Evolutionary conservation across 1,139 yeast genomes (phyloP).

Genomic region (Suhomyces maxii): DNA sequence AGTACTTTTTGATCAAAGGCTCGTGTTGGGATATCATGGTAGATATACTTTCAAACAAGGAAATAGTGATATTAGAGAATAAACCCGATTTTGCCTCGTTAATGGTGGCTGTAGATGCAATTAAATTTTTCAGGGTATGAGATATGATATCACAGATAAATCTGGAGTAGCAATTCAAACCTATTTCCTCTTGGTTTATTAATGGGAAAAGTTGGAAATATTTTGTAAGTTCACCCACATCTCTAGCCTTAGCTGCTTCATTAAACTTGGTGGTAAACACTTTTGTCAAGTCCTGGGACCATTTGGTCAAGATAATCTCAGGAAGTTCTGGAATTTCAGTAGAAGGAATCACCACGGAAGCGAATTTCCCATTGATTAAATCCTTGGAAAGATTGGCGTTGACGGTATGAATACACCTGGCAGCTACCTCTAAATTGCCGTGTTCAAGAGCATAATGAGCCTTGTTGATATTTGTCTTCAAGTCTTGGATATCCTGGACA

Average conservation of each 20-base stretch:
- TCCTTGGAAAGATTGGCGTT: conserved; percentile 54
- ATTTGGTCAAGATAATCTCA: conserved; percentile 50
- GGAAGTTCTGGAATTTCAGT: conserved; percentile 88
- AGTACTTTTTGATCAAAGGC: conserved; percentile 69
- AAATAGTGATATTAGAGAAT: conserved; percentile 69
- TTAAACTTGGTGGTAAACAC: conserved; percentile 65
- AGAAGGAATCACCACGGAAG: conserved; percentile 85
- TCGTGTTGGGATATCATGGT: conserved; percentile 85
- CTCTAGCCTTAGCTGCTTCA: conserved; percentile 64
- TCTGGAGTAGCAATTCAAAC: conserved; percentile 76
- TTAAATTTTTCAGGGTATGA: conserved; percentile 67
- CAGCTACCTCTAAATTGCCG: conserved; percentile 71
- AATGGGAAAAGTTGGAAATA: conserved; percentile 88
- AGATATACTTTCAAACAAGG: conserved; percentile 82
- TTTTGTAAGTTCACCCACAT: conserved; percentile 70
- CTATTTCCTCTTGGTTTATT: conserved; percentile 69
- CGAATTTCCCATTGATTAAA: conserved; percentile 65
- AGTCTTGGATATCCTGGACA: conserved; percentile 62
- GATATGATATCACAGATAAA: conserved; percentile 86
- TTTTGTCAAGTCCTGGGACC: conserved; percentile 58
- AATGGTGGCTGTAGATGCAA: conserved; percentile 40
- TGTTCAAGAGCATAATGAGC: conserved; percentile 68
- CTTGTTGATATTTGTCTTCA: conserved; percentile 65
- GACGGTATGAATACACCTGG: conserved; percentile 55
- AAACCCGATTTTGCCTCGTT: conserved; percentile 41